Evolutionary conservation across 176 grass and related monocot species (phyloP), one percentile per base, ranked within the genome.

Genomic region (Panicum miliaceum): DNA sequence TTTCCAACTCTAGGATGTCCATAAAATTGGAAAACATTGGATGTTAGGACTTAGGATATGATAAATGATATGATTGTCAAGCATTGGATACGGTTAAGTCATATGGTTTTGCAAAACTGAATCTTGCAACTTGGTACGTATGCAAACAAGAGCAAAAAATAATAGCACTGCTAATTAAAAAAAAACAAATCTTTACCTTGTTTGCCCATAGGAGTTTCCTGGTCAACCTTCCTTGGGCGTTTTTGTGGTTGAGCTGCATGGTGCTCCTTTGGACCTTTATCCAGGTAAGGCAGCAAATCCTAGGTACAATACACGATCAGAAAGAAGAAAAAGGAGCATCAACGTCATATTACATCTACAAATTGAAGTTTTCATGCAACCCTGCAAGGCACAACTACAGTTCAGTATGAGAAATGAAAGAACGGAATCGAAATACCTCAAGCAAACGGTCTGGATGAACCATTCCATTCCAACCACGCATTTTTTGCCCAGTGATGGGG

Each of bases 401-500:
- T 29, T 11, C 26, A 73, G 57, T 60, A 15, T 34, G 57, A 75
- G 47, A 71, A 64, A 60, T 36, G 26, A 41, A 41, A 87, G 23
- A 75, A 51, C 3, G 36, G 11, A 57, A 47, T 9, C 13, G 48
- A 64, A 81, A 78, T 92, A 96, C 96, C 96, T 99, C 96, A 8
- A 99, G 81, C 67, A 99, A 90, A 84, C 91, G 86, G 46, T 99
- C 96, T 3, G 96, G 91, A 36, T 99, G 78, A 73, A 99, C 88
- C 96, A 99, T 99, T 54, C 96, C 96, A 52, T 71, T 90, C 96
- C 96, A 99, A 53, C 77, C 91, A 71, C 43, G 74, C 89, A 99
- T 96, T 85, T 94, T 99, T 92, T 94, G 93, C 47, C 96, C 96
- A 38, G 96, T 99, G 58, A 99, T 89, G 12, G 96, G 93, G 76